Evolutionary conservation across 768 basidiomycete species (phyloP), one percentile per base, ranked within the genome.

Genomic region (Lentinula edodes): DNA sequence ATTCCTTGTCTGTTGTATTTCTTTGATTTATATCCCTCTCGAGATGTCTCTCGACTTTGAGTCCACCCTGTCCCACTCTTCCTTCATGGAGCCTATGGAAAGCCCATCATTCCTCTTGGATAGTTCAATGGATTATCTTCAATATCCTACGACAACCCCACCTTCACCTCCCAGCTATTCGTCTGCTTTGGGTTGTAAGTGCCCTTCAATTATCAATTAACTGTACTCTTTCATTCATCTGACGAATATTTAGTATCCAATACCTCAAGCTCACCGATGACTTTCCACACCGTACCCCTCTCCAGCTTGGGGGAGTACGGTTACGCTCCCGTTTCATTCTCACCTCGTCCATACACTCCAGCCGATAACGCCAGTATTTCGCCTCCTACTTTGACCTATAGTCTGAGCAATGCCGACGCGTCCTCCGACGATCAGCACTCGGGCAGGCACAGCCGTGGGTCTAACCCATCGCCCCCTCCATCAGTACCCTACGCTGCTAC

Each of bases 341-440:
- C 66, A 36, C 66, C 66, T 6, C 88, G 87, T 65, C 83, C 88
- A 20, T 90, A 80, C 78, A 87, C 87, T n/a, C 88, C 89, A 35
- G 76, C 77, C 60, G 83, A 87, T 64, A 75, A 74, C 58, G 78
- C 74, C 60, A 80, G 82, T 72, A 85, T 91, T 65, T 88, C 86
- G 43, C 88, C 89, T 16, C 88, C 87, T 43, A 81, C 87, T 53
- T 82, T 91, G 64, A 71, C 76, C 61, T 89, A 90, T 74, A 84
- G 80, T 70, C 75, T 90, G 65, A 86, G 83, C 67, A 83, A 78
- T 50, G 87, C 86, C 63, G 90, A 91, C 71, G 73, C 87, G 59
- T 88, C 87, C 12, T 89, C 89, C n/a, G 90, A 91, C 68, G 82
- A 86, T 8, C 61, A 52, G 34, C 48, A 83, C 57, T 86, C 88